These are phyloP conservation scores for Brassica hybrid DNA, from an alignment of 441 rosid species.

Conservation along the genomic window DNA sequence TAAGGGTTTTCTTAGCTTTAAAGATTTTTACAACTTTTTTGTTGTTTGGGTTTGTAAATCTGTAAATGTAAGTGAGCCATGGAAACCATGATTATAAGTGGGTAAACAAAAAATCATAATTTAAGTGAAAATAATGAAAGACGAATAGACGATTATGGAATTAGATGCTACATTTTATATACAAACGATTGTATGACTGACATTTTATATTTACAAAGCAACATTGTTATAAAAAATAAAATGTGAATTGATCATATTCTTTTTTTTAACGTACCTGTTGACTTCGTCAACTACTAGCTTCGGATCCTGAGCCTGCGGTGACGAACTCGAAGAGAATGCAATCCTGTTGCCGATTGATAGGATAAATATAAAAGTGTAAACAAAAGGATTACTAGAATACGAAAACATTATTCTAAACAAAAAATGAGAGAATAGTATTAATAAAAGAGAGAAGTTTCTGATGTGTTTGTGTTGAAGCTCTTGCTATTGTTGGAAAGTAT, in stretches of 20 bases:
- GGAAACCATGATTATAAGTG: background rate
- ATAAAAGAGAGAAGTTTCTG: conserved; percentile 11
- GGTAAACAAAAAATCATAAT: background rate
- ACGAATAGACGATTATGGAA: background rate
- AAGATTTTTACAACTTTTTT: background rate
- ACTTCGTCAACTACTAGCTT: conserved; percentile 51
- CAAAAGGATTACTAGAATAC: conserved; percentile 13
- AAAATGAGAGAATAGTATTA: conserved; percentile 36
- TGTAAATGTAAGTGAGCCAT: conserved; percentile 21
- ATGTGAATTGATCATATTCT: background rate
- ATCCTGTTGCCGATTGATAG: conserved; percentile 10
- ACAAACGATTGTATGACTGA: background rate
- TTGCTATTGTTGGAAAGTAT: conserved; percentile 17
- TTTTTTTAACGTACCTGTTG: conserved; percentile 41
- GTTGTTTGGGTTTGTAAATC: background rate
- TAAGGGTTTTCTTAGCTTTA: background rate
- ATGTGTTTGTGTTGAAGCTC: conserved; percentile 31
- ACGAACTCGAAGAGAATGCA: conserved; percentile 28
- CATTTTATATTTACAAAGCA: conserved; percentile 3
- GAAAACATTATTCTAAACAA: conserved; percentile 34
- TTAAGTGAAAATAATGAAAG: background rate
- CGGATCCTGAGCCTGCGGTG: conserved; percentile 47
- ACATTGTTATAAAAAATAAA: background rate
- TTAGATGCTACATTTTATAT: background rate
- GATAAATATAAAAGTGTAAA: conserved; percentile 11